Evolutionary conservation across 1,284 basidiomycete genomes (phyloP).

Genomic region (Irpex lacteus): DNA sequence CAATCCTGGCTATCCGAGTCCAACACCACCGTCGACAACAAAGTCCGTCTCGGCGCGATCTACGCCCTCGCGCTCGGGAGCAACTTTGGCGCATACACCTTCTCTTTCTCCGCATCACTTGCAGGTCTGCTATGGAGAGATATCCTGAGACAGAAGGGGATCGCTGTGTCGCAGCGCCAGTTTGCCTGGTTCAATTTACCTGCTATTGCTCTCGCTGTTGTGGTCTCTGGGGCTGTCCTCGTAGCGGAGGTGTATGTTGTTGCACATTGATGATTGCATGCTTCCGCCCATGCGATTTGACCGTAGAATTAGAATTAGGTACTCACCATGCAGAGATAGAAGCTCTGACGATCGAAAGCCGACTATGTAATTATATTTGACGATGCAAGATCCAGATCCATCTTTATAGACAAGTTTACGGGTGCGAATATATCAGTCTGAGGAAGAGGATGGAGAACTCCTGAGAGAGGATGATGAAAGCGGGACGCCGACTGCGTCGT

Average conservation of each 20-base stretch:
- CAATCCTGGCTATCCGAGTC: constrained; percentile 34
- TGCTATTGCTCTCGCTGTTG: constrained; percentile 27
- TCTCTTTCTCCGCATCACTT: constrained; percentile 88
- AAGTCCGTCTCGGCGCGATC: constrained; percentile 36
- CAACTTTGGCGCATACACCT: constrained; percentile 91
- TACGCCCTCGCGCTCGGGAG: constrained; percentile 78
- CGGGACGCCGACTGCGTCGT: too few relatives aligned
- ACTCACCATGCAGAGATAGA: too few relatives aligned
- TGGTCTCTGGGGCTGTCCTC: constrained; percentile 25
- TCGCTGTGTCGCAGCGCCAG: constrained; percentile 59
- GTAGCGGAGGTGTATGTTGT: constrained; percentile 26
- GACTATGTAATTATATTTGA: too few relatives aligned
- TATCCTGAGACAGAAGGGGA: constrained; percentile 79
- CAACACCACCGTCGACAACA: constrained; percentile 20
- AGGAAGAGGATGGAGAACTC: too few relatives aligned
- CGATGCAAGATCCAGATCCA: too few relatives aligned
- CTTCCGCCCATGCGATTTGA: neutral
- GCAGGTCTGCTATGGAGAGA: constrained; percentile 87
- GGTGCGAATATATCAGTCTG: too few relatives aligned
- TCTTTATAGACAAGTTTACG: too few relatives aligned
- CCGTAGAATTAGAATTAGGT: neutral
- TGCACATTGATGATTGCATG: neutral
- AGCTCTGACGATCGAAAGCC: too few relatives aligned
- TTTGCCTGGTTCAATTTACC: constrained; percentile 76
- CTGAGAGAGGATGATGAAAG: too few relatives aligned